Evolutionary conservation across 2,329 filamentous ascomycete species (phyloP).

Genomic region (Ramularia endophylla): DNA sequence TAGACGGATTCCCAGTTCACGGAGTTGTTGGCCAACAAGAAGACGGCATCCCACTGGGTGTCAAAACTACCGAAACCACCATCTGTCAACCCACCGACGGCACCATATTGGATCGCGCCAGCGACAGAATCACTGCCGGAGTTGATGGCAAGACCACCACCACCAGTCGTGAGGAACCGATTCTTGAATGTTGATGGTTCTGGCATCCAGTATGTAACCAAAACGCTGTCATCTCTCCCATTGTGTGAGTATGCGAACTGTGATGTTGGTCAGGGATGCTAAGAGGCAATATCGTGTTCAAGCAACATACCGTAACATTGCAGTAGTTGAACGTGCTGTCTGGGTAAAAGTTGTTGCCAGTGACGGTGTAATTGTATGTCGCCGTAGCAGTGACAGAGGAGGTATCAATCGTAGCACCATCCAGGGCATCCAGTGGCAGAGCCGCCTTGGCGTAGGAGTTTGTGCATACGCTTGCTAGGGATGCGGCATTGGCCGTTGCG

Average conservation of each 20-base stretch:
- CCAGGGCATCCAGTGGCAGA: slow-evolving; percentile 11
- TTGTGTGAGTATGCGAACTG: slow-evolving; percentile 41
- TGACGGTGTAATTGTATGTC: slow-evolving; percentile 31
- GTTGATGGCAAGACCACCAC: slow-evolving; percentile 44
- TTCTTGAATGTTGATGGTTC: slow-evolving; percentile 40
- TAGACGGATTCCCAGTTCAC: slow-evolving; percentile 47
- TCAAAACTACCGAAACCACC: slow-evolving; percentile 47
- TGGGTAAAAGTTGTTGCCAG: slow-evolving; percentile 25
- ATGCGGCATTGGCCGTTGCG: too few species aligned
- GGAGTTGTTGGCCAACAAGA: slow-evolving; percentile 39
- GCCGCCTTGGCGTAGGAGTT: slow-evolving; percentile 11
- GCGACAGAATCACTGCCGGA: slow-evolving; percentile 31
- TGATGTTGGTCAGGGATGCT: too few species aligned
- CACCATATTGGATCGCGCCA: slow-evolving; percentile 41
- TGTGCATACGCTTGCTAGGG: slow-evolving; percentile 14
- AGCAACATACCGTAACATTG: slow-evolving; percentile 41
- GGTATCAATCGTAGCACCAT: slow-evolving; percentile 36
- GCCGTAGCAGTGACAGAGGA: slow-evolving; percentile 34
- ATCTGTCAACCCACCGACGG: slow-evolving; percentile 44
- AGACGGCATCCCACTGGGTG: slow-evolving; percentile 28
- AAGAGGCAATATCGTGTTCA: too few species aligned
- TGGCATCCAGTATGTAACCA: slow-evolving; percentile 40
- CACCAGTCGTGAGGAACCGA: slow-evolving; percentile 42
- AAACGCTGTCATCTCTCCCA: slow-evolving; percentile 31
- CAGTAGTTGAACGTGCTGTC: slow-evolving; percentile 37